Conservation (phyloP, 2,329 filamentous ascomycete species). For the Sphaerostilbella broomeana region DNA sequence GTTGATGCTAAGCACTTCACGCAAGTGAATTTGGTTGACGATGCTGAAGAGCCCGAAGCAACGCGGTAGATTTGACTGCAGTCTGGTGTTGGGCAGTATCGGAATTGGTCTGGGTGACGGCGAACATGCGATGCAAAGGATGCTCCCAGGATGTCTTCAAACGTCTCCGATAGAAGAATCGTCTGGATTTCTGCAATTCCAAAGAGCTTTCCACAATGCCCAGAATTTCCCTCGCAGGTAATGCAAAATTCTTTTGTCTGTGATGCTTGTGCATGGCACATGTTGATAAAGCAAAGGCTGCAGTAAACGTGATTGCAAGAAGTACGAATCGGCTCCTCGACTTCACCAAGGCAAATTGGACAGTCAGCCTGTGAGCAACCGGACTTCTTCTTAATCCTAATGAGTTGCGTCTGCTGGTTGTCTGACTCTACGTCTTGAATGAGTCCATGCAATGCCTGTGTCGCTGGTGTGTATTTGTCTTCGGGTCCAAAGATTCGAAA, state of each 20-base stretch:
- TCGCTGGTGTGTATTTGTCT: neutral
- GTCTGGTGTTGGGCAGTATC: constrained; percentile 37
- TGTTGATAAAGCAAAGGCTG: constrained; percentile 31
- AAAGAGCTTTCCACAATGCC: neutral
- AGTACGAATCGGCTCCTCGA: constrained; percentile 30
- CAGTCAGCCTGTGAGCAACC: constrained; percentile 21
- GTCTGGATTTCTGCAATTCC: constrained; percentile 1
- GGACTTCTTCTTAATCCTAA: constrained; percentile 26
- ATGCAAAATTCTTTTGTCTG: constrained; percentile 4
- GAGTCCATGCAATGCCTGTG: neutral
- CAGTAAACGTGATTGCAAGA: constrained; percentile 38
- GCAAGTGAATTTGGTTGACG: constrained; percentile 25
- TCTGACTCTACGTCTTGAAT: constrained; percentile 1
- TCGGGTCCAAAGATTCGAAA: constrained; percentile 3
- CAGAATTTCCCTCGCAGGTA: neutral
- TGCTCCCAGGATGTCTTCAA: constrained; percentile 24
- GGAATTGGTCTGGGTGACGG: constrained; percentile 25
- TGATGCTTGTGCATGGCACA: constrained; percentile 3
- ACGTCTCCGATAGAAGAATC: neutral
- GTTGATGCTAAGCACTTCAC: constrained; percentile 27
- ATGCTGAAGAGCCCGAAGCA: constrained; percentile 4
- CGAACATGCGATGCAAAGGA: constrained; percentile 32
- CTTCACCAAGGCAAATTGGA: constrained; percentile 31
- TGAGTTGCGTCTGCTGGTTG: constrained; percentile 22
- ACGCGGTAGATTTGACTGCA: constrained; percentile 37